A percentile compares a stretch with the other conserved stretches of the same genome.
phyloP scores from a whole-genome alignment of 116 monocot genomes.

The Phalaenopsis hybrid region DNA sequence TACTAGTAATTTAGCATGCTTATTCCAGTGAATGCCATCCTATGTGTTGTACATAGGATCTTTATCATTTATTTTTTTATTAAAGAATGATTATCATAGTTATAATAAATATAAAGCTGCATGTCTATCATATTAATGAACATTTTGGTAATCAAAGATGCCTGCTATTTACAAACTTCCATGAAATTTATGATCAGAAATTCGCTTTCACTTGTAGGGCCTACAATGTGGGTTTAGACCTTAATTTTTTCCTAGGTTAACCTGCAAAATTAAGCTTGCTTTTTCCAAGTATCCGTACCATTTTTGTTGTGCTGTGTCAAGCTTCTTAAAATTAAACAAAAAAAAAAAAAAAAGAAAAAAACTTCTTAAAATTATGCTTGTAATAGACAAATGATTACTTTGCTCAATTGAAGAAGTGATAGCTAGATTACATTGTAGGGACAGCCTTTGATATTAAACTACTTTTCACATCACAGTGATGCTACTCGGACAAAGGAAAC shows the following conservation, averaged over 20 bases:
- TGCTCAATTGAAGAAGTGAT: not conserved
- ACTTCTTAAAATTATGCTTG: not conserved
- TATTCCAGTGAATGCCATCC: not conserved
- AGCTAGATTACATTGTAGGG: not conserved
- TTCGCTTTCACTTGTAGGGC: not conserved
- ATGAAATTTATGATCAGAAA: not conserved
- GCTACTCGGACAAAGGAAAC: constrained; percentile 88
- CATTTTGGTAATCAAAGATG: not conserved
- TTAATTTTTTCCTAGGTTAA: not conserved
- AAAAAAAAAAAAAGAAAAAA: not conserved
- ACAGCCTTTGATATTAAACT: not conserved
- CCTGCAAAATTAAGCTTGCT: not conserved
- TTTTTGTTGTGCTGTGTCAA: not conserved
- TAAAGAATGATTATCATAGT: not conserved
- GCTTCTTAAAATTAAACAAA: not conserved
- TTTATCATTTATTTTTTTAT: not conserved
- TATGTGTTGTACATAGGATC: not conserved
- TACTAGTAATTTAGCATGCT: not conserved
- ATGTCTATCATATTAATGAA: not conserved
- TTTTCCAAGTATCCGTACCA: not conserved
- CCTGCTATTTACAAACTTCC: not conserved
- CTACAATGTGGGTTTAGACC: not conserved
- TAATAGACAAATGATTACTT: not conserved
- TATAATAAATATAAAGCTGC: not conserved
- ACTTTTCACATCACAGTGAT: constrained; percentile 45